Evolutionary conservation across 306 rosid genomes (phyloP).

Genomic region (Morella rubra): DNA sequence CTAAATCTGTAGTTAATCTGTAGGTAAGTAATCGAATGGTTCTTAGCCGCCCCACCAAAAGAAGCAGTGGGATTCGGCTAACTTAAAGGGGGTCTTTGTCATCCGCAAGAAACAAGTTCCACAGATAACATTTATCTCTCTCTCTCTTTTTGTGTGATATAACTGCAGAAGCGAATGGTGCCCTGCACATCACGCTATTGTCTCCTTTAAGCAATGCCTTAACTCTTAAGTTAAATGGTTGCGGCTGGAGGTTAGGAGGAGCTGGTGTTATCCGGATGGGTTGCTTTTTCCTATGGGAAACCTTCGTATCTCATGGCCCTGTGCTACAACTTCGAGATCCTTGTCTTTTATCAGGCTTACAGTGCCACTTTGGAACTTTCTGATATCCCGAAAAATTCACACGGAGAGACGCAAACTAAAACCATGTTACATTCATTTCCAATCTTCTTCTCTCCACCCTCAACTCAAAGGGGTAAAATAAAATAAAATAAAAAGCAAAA

Average conservation of each 20-base stretch:
- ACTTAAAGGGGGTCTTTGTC: neutral
- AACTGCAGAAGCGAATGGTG: slow-evolving; percentile 11
- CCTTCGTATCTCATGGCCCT: neutral
- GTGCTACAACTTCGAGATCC: neutral
- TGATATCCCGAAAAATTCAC: neutral
- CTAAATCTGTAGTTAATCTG: too few species aligned
- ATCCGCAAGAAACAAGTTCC: neutral
- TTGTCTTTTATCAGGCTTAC: neutral
- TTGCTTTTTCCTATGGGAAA: slow-evolving; percentile 19
- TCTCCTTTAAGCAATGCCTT: slow-evolving; percentile 42
- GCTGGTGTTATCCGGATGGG: neutral
- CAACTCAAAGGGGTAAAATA: neutral
- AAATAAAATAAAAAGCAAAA: neutral
- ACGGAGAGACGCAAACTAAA: neutral
- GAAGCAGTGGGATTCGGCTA: neutral
- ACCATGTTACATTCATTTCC: neutral
- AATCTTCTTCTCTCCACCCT: neutral
- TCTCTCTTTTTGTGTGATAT: neutral
- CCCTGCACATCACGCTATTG: slow-evolving; percentile 37
- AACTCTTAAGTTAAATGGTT: slow-evolving; percentile 2
- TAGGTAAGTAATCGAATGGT: neutral
- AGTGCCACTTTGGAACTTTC: neutral
- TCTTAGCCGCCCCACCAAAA: neutral
- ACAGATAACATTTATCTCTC: neutral
- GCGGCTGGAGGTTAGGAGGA: neutral